Percentiles rank a stretch among this genome's conserved stretches.
Conservation (phyloP, 2,329 filamentous ascomycete genomes). For the Emmonsiellopsis sp. region DNA sequence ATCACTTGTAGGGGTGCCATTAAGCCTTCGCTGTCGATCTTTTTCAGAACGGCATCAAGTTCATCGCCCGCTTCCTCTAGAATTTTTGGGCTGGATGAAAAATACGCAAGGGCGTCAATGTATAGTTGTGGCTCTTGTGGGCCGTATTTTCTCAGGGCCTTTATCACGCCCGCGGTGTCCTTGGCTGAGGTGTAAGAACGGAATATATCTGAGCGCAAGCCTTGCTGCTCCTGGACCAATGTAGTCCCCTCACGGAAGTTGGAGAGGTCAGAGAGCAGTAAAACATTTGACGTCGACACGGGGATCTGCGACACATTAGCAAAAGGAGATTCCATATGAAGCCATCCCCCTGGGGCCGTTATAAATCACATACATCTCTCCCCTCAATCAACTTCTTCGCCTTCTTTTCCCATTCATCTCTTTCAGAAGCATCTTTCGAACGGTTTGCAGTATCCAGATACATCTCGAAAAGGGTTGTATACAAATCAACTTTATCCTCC, state of each 20-base stretch:
- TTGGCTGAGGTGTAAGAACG: slow-evolving; percentile 88
- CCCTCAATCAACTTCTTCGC: slow-evolving; percentile 82
- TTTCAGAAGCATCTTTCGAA: slow-evolving; percentile 56
- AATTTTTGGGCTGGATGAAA: slow-evolving; percentile 73
- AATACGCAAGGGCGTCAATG: slow-evolving; percentile 83
- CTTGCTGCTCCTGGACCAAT: slow-evolving; percentile 87
- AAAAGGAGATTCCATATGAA: not conserved
- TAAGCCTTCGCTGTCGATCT: slow-evolving; percentile 81
- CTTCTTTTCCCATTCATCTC: slow-evolving; percentile 78
- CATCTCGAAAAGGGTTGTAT: slow-evolving; percentile 96
- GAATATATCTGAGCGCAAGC: slow-evolving; percentile 89
- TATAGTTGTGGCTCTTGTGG: slow-evolving; percentile 86
- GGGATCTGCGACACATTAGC: slow-evolving; percentile 41
- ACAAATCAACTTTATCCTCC: slow-evolving; percentile 73
- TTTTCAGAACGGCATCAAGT: slow-evolving; percentile 67
- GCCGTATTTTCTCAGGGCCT: slow-evolving; percentile 83
- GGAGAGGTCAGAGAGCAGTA: slow-evolving; percentile 84
- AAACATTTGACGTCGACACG: slow-evolving; percentile 90
- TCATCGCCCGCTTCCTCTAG: slow-evolving; percentile 84
- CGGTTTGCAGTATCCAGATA: slow-evolving; percentile 82
- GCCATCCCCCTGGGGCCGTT: not conserved
- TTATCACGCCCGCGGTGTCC: slow-evolving; percentile 84
- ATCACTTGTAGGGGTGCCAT: slow-evolving; percentile 97
- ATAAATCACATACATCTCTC: slow-evolving; percentile 48
- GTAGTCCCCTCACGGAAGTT: slow-evolving; percentile 85